A percentile compares a stretch with the other conserved stretches of the same genome.
Evolutionary conservation across 352 stramenopile species (phyloP).

Genomic region (Phytophthora parvispora): DNA sequence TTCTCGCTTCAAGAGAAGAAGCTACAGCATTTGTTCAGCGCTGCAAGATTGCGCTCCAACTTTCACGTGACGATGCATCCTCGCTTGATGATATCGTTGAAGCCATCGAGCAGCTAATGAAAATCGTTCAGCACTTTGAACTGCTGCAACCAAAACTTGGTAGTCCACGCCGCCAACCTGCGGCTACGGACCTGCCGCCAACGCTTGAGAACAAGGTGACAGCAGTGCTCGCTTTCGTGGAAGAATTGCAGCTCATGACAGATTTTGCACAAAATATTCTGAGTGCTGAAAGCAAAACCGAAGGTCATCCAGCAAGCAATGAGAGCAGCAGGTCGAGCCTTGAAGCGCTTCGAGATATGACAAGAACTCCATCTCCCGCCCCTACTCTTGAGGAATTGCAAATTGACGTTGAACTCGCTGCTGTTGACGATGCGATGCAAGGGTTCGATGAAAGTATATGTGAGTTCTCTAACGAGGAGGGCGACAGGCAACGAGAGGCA

Average conservation of each 20-base stretch:
- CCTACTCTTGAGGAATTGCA: conserved; percentile 28
- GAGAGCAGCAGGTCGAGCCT: conserved; percentile 61
- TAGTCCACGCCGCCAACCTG: conserved; percentile 23
- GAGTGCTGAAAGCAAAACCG: conserved; percentile 51
- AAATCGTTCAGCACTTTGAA: conserved; percentile 51
- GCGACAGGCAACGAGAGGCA: conserved; percentile 1
- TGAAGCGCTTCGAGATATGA: conserved; percentile 29
- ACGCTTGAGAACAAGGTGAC: conserved; percentile 45
- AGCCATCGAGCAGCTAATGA: conserved; percentile 51
- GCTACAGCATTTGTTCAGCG: conserved; percentile 27
- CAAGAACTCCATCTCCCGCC: conserved; percentile 42
- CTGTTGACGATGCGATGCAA: conserved; percentile 12
- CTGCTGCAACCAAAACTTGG: conserved; percentile 42
- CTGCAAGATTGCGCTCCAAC: conserved; percentile 29
- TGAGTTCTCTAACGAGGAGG: conserved; percentile 28
- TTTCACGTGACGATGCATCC: conserved; percentile 9
- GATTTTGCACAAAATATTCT: conserved; percentile 74
- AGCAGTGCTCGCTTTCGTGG: conserved; percentile 58
- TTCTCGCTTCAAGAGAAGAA: conserved; percentile 30
- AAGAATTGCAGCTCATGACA: conserved; percentile 65
- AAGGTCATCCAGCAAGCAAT: conserved; percentile 32
- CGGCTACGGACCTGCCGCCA: conserved; percentile 7
- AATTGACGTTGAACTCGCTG: conserved; percentile 25
- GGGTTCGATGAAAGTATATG: conserved; percentile 10
- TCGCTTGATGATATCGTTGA: conserved; percentile 32